phyloP scores from a whole-genome alignment of 306 rosid species.

The Hippophae tibetana region DNA sequence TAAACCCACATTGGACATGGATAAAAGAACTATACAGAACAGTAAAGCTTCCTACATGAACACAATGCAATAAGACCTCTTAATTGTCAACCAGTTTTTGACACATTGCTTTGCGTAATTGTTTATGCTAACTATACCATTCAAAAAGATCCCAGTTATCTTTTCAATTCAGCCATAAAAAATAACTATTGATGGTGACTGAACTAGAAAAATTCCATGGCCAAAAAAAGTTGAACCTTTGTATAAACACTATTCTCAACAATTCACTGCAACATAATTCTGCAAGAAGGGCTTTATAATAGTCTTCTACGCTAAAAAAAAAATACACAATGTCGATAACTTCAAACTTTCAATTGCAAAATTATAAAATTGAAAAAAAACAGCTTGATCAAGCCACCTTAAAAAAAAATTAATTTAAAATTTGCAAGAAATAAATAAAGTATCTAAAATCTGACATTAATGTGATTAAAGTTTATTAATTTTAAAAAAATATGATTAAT shows the following conservation, averaged over 20 bases:
- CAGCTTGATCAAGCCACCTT: background rate
- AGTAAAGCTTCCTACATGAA: background rate
- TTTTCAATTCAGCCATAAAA: no score
- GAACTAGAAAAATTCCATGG: no score
- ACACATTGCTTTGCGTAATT: background rate
- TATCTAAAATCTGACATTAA: no score
- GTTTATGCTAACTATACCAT: no score
- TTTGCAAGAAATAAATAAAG: no score
- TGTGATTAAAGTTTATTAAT: no score
- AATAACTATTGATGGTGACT: no score
- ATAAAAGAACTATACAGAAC: background rate
- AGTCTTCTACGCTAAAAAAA: background rate
- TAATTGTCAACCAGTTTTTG: background rate
- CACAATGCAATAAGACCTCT: background rate
- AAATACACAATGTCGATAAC: background rate
- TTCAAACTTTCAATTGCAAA: background rate
- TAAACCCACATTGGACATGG: constrained; percentile 6
- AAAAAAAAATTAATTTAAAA: no score
- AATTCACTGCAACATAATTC: constrained; percentile 1
- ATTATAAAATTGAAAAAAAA: background rate
- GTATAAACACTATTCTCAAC: background rate
- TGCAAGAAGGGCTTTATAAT: background rate
- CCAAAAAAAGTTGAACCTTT: background rate
- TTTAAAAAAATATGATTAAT: no score
- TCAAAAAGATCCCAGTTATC: no score